These are phyloP conservation scores for Omphalea diandra DNA, from an alignment of 441 rosid species.

Conservation along the genomic window DNA sequence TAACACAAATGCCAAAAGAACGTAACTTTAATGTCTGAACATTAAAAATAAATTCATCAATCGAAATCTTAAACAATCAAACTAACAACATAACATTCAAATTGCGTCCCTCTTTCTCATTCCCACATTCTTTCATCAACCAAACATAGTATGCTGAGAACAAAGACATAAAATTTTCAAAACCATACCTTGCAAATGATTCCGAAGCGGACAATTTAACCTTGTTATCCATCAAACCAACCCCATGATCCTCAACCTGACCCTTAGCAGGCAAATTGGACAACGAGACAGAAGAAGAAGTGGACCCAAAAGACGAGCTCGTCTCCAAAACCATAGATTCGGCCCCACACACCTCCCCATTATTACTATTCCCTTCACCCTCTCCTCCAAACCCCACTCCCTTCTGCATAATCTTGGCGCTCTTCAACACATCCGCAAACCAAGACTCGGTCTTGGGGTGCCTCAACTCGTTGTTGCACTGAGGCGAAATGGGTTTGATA, in stretches of 20 bases:
- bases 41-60: neutral
- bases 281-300: constrained; percentile 63
- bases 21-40: neutral
- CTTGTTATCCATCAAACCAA: constrained; percentile 29
- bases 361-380: constrained; percentile 24
- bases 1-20: neutral
- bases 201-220: constrained; percentile 39
- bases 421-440: constrained; percentile 73
- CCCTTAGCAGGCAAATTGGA: constrained; percentile 54
- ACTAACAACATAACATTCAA: neutral
- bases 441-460: constrained; percentile 78
- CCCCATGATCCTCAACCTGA: constrained; percentile 37
- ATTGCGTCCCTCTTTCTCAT: neutral
- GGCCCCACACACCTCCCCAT: constrained; percentile 35
- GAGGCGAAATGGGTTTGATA: constrained; percentile 12
- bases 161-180: neutral
- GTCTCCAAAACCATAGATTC: constrained; percentile 74
- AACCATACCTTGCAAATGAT: constrained; percentile 39
- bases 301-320: constrained; percentile 73
- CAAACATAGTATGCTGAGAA: neutral
- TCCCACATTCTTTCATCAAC: neutral
- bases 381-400: constrained; percentile 31
- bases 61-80: neutral
- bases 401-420: constrained; percentile 52
- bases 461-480: constrained; percentile 30